Conservation (phyloP, 139 green algal genomes). For the Chlorella sp. region DNA sequence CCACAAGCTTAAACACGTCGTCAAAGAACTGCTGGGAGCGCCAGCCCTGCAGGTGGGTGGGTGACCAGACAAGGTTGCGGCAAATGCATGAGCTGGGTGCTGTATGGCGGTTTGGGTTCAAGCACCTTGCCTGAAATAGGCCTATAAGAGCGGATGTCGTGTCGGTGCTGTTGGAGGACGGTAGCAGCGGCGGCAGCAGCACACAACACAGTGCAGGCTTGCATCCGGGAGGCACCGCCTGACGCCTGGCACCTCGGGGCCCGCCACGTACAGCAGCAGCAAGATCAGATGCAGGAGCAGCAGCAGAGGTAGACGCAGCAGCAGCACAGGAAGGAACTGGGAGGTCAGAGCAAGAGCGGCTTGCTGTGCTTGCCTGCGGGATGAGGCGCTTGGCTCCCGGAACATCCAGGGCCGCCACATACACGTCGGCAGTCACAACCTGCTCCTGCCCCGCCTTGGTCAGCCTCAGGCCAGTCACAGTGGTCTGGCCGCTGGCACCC, state of each 20-base stretch:
- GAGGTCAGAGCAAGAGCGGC: no score
- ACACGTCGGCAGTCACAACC: slow-evolving; percentile 84
- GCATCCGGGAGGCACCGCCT: neutral
- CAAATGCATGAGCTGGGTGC: neutral
- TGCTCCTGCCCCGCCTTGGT: slow-evolving; percentile 58
- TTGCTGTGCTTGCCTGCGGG: slow-evolving; percentile 47
- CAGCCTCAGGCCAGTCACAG: slow-evolving; percentile 84
- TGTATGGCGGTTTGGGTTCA: no score
- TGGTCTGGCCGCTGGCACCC: slow-evolving; percentile 61
- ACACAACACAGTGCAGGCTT: neutral
- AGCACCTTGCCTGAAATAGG: no score
- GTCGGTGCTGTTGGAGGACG: neutral
- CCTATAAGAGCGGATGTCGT: no score
- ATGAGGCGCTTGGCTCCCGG: slow-evolving; percentile 92
- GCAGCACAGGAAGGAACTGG: neutral
- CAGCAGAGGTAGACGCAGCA: neutral
- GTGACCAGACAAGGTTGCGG: neutral
- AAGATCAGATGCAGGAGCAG: no score
- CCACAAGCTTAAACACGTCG: slow-evolving; percentile 90
- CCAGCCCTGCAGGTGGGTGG: slow-evolving; percentile 58
- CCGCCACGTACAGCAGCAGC: no score
- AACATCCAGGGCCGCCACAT: slow-evolving; percentile 96
- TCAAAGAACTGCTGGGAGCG: slow-evolving; percentile 81
- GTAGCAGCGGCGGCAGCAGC: neutral
- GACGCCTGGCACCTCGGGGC: no score